A percentile compares a stretch with the other conserved stretches of the same genome.
phyloP scores from a whole-genome alignment of 1,284 basidiomycete species.

The Sporisorium graminicola region DNA sequence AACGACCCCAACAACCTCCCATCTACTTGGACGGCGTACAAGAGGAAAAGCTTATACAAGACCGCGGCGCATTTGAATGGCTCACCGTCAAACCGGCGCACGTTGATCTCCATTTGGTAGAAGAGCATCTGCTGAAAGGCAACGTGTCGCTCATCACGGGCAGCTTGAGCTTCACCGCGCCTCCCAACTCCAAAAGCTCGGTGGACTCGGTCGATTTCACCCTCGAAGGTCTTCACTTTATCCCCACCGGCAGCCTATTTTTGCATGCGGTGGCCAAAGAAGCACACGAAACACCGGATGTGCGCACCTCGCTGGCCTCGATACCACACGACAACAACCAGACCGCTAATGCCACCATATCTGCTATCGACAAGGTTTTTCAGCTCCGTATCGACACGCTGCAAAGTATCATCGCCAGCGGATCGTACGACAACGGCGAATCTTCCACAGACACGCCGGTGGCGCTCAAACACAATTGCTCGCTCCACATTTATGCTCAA shows the following conservation, averaged over 20 bases:
- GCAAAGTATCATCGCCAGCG: slow-evolving; percentile 39
- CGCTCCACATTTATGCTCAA: slow-evolving; percentile 66
- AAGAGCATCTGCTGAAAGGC: slow-evolving; percentile 37
- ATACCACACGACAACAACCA: slow-evolving; percentile 29
- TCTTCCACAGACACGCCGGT: background rate
- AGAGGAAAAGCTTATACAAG: slow-evolving; percentile 1
- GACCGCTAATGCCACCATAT: slow-evolving; percentile 44
- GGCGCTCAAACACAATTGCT: slow-evolving; percentile 54
- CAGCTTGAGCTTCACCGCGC: slow-evolving; percentile 28
- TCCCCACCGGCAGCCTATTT: slow-evolving; percentile 40
- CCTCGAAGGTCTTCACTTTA: slow-evolving; percentile 55
- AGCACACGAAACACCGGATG: slow-evolving; percentile 29
- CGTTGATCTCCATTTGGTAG: slow-evolving; percentile 32
- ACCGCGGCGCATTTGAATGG: slow-evolving; percentile 37
- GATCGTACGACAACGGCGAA: slow-evolving; percentile 31
- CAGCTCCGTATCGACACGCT: slow-evolving; percentile 55
- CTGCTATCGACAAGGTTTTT: slow-evolving; percentile 61
- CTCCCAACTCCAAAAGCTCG: background rate
- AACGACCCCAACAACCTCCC: background rate
- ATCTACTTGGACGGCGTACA: slow-evolving; percentile 26
- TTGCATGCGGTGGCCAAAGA: slow-evolving; percentile 19
- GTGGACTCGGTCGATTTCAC: slow-evolving; percentile 47
- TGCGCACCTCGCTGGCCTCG: slow-evolving; percentile 30
- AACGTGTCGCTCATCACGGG: slow-evolving; percentile 50
- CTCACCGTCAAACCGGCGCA: slow-evolving; percentile 11